Evolutionary conservation across 1,139 yeast genomes (phyloP).

Genomic region (Taphrina communis): DNA sequence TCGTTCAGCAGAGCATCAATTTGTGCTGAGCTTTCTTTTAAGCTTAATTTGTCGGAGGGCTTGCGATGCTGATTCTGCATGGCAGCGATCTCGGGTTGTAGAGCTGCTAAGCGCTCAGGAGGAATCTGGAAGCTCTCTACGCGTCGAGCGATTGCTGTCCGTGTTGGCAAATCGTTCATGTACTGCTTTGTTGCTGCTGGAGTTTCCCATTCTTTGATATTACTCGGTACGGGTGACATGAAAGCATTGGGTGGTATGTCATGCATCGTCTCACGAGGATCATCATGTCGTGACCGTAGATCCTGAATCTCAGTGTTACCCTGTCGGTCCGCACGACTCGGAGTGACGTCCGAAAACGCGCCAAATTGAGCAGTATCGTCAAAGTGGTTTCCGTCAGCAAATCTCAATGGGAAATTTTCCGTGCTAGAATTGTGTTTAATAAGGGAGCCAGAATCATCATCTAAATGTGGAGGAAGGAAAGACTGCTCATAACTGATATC

Average conservation of each 20-base stretch:
- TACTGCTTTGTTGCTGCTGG: conserved; percentile 38
- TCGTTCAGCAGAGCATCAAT: conserved; percentile 36
- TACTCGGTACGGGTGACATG: not conserved
- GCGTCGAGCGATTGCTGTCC: conserved; percentile 30
- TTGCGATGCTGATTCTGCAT: conserved; percentile 16
- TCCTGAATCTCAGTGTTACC: not conserved
- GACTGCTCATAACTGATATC: conserved; percentile 33
- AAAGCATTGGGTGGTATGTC: not conserved
- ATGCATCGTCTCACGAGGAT: not conserved
- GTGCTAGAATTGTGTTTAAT: not conserved
- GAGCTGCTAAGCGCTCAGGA: conserved; percentile 35
- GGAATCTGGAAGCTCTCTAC: conserved; percentile 40
- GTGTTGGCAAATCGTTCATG: conserved; percentile 21
- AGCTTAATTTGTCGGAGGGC: conserved; percentile 25
- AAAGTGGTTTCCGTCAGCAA: not conserved
- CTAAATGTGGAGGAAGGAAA: conserved; percentile 9
- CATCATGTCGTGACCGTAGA: not conserved
- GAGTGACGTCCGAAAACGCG: conserved; percentile 1
- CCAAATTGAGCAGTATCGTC: not conserved
- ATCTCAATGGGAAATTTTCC: not conserved
- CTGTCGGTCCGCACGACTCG: not conserved
- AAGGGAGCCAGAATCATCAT: not conserved
- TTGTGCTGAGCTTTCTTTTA: conserved; percentile 37
- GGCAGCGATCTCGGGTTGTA: conserved; percentile 33
- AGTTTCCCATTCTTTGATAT: conserved; percentile 30